Conservation (phyloP, 768 basidiomycete genomes). For the Mycena epipterygia region DNA sequence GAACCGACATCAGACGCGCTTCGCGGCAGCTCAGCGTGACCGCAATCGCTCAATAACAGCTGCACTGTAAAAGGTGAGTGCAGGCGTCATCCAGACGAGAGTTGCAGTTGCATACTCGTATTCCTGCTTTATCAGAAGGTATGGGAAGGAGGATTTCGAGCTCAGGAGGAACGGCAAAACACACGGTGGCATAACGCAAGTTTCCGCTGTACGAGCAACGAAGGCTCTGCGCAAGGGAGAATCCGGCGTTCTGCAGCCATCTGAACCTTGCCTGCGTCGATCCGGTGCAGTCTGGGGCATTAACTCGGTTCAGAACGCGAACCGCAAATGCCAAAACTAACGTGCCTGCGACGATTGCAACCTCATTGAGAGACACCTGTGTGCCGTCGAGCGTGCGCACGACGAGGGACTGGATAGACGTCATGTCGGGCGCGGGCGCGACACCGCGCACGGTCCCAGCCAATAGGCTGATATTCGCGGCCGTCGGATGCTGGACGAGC, state of each 20-base stretch:
- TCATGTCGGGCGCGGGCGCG: not conserved
- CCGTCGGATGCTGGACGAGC: constrained; percentile 1
- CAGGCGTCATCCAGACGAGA: too few species aligned
- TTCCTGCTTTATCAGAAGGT: too few species aligned
- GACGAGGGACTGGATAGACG: constrained; percentile 2
- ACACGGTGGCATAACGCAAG: not conserved
- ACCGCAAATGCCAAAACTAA: not conserved
- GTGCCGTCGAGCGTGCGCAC: constrained; percentile 13
- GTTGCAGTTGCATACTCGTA: too few species aligned
- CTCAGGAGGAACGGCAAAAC: constrained; percentile 1
- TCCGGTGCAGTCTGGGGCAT: constrained; percentile 21
- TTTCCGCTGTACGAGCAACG: not conserved
- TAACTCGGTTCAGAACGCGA: not conserved
- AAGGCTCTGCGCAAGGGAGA: not conserved
- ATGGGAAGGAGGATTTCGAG: too few species aligned
- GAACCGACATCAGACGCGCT: not conserved
- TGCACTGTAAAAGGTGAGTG: too few species aligned
- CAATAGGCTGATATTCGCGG: too few species aligned
- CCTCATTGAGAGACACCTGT: not conserved
- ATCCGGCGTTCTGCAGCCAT: constrained; percentile 6
- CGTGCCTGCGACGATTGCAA: constrained; percentile 5
- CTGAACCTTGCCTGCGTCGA: not conserved
- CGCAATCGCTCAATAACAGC: too few species aligned
- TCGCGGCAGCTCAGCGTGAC: constrained; percentile 5
- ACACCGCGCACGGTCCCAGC: constrained; percentile 22